These are phyloP conservation scores for Phytophthora sansomeana DNA, from an alignment of 352 stramenopile genomes.

Conservation along the genomic window DNA sequence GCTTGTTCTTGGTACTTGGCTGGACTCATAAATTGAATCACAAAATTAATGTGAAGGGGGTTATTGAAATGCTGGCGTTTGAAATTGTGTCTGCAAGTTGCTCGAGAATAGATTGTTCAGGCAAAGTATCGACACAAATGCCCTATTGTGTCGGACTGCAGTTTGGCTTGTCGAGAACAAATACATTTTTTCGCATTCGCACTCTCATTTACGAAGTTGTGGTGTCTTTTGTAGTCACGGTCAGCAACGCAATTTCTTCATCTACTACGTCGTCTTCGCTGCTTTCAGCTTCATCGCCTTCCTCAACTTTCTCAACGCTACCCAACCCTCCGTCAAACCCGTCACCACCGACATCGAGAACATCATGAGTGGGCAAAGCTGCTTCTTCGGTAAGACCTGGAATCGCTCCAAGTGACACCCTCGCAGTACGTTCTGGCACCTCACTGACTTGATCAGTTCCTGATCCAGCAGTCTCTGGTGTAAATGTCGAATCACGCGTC, in stretches of 20 bases:
- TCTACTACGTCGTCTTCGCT: background rate
- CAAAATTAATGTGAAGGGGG: no score
- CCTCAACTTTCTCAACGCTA: conserved; percentile 11
- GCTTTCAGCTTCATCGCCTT: conserved; percentile 2
- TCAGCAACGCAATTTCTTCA: conserved; percentile 11
- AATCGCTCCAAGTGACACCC: background rate
- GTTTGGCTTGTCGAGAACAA: no score
- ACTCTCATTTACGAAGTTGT: background rate
- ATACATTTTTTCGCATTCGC: no score
- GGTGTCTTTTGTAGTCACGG: background rate
- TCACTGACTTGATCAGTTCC: background rate
- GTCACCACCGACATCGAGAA: conserved; percentile 5
- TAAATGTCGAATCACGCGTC: background rate
- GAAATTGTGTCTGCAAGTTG: no score
- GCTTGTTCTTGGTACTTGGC: no score
- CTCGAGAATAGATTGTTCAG: no score
- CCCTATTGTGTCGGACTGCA: no score
- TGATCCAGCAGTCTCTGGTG: background rate
- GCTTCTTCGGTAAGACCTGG: background rate
- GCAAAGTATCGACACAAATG: no score
- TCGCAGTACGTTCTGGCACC: background rate
- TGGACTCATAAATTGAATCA: no score
- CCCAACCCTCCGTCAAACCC: conserved; percentile 25
- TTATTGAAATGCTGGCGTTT: no score
- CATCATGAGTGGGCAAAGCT: background rate